These are phyloP conservation scores for Fusarium illudens DNA, from an alignment of 2,329 filamentous ascomycete species.

Conservation along the genomic window DNA sequence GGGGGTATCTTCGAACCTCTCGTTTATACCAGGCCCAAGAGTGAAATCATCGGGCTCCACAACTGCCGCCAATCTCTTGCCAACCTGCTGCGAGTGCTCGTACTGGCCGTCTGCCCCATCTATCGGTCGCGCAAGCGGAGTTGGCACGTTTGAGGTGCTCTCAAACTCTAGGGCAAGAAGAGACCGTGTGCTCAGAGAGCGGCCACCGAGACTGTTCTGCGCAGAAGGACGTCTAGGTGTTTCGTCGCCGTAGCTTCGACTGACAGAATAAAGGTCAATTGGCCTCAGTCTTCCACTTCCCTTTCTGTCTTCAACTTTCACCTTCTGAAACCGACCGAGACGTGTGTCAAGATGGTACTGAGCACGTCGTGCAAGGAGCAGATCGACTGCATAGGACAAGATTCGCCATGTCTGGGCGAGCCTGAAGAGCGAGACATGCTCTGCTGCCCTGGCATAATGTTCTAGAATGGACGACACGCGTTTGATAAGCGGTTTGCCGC, in stretches of 20 bases:
- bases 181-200: conserved; percentile 52
- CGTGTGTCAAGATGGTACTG: conserved; percentile 65
- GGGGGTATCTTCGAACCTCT: conserved; percentile 47
- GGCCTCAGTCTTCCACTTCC: conserved; percentile 39
- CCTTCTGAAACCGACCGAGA: conserved; percentile 51
- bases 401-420: conserved; percentile 72
- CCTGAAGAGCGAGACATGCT: conserved; percentile 64
- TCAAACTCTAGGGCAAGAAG: conserved; percentile 65
- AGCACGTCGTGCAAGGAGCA: conserved; percentile 63
- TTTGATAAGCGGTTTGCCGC: conserved; percentile 52
- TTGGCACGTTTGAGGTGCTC: conserved; percentile 69
- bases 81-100: conserved; percentile 43
- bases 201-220: conserved; percentile 43
- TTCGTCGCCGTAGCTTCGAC: conserved; percentile 47
- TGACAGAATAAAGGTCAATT: conserved; percentile 37
- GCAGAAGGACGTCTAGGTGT: conserved; percentile 48
- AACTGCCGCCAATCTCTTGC: conserved; percentile 57
- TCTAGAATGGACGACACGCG: conserved; percentile 63
- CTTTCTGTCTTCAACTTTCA: conserved; percentile 45
- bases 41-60: conserved; percentile 60
- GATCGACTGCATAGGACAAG: conserved; percentile 62
- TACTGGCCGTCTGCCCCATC: conserved; percentile 46
- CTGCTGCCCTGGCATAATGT: conserved; percentile 65
- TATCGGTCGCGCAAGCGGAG: conserved; percentile 64
- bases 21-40: conserved; percentile 58